A percentile compares a stretch with the other conserved stretches of the same genome.
Evolutionary conservation across 768 basidiomycete species (phyloP).

Genomic region (Chlorophyllum brunneum): DNA sequence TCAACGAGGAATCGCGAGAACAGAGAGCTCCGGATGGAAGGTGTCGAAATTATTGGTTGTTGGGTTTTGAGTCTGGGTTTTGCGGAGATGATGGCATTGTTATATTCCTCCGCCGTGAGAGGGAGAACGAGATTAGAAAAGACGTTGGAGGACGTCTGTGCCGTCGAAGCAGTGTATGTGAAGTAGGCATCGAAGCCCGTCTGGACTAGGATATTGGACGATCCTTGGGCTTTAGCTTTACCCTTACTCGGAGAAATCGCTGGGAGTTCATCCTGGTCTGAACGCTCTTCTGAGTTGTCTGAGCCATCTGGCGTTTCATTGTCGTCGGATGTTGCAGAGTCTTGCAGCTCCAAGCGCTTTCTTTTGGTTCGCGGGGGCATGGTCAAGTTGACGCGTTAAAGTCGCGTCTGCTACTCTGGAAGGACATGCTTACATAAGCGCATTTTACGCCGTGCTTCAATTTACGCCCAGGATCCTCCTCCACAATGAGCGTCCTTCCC

Average conservation of each 20-base stretch:
- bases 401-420: not conserved
- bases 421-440: not conserved
- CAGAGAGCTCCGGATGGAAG: conserved; percentile 30
- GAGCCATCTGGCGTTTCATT: too few relatives aligned
- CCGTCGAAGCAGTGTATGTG: conserved; percentile 51
- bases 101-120: conserved; percentile 62
- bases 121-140: conserved; percentile 76
- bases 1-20: conserved; percentile 68
- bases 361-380: not conserved
- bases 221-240: conserved; percentile 20
- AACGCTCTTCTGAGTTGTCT: conserved; percentile 15
- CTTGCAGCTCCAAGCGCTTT: too few relatives aligned
- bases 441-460: not conserved
- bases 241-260: conserved; percentile 16
- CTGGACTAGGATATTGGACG: conserved; percentile 42
- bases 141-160: conserved; percentile 73
- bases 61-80: conserved; percentile 27
- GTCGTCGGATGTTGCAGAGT: too few relatives aligned
- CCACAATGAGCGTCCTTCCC: not conserved
- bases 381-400: not conserved
- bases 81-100: conserved; percentile 32
- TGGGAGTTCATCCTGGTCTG: conserved; percentile 6
- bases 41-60: conserved; percentile 29
- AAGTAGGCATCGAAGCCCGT: conserved; percentile 89
- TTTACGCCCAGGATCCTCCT: not conserved